phyloP scores from a whole-genome alignment of 768 basidiomycete species.

The Pilatotrama ljubarskyi region DNA sequence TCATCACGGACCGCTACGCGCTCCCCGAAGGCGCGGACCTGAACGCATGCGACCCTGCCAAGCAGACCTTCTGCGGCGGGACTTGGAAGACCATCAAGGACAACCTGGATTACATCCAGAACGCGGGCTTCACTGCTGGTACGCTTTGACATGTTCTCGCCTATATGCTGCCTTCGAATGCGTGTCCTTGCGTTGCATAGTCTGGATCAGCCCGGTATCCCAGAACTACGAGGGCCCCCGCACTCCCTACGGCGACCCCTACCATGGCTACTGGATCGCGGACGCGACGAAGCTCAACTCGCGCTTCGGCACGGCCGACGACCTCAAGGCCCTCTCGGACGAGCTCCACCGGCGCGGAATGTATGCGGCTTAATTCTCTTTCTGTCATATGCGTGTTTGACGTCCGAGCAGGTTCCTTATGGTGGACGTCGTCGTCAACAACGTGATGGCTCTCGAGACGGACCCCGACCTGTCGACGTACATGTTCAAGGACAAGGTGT shows the following conservation, averaged over 20 bases:
- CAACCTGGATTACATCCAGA: slow-evolving; percentile 84
- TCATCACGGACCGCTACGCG: slow-evolving; percentile 78
- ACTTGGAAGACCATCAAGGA: slow-evolving; percentile 75
- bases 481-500: slow-evolving; percentile 65
- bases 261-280: slow-evolving; percentile 85
- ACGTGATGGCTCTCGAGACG: slow-evolving; percentile 72
- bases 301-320: slow-evolving; percentile 71
- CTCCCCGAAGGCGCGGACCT: slow-evolving; percentile 54
- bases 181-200: slow-evolving; percentile 33
- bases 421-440: slow-evolving; percentile 85
- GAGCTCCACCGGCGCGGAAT: slow-evolving; percentile 74
- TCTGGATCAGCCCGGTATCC: slow-evolving; percentile 84
- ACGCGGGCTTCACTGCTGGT: slow-evolving; percentile 82
- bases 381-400: neutral
- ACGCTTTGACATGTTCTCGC: slow-evolving; percentile 20
- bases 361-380: slow-evolving; percentile 39
- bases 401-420: slow-evolving; percentile 60
- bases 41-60: slow-evolving; percentile 54
- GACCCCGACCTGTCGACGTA: slow-evolving; percentile 62
- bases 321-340: slow-evolving; percentile 63
- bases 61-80: slow-evolving; percentile 81
- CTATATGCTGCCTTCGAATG: slow-evolving; percentile 1
- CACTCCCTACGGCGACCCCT: slow-evolving; percentile 77
- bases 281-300: slow-evolving; percentile 67
- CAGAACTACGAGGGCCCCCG: slow-evolving; percentile 74